Evolutionary conservation across 2,329 filamentous ascomycete species (phyloP).

Genomic region (Ciborinia camelliae): DNA sequence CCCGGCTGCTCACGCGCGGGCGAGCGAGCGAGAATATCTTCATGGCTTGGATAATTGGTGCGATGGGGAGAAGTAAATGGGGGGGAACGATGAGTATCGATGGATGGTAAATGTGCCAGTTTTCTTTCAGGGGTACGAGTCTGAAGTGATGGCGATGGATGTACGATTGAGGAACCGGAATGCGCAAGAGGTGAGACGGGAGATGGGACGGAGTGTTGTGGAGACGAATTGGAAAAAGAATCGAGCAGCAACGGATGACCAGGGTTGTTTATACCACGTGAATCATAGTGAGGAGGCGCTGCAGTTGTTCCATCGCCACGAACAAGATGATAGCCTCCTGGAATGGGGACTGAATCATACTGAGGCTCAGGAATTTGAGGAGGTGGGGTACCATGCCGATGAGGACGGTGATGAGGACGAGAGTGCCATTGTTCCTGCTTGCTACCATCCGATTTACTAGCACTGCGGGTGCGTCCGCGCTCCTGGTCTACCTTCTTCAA

Average conservation of each 20-base stretch:
- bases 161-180: neutral
- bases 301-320: conserved; percentile 31
- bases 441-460: neutral
- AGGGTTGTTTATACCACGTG: conserved; percentile 24
- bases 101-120: neutral
- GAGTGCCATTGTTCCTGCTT: neutral
- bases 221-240: conserved; percentile 20
- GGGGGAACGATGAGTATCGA: neutral
- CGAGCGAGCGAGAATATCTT: conserved; percentile 35
- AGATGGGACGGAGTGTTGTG: conserved; percentile 15
- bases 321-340: conserved; percentile 35
- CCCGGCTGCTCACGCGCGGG: conserved; percentile 30
- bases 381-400: conserved; percentile 15
- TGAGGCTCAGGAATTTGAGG: conserved; percentile 27
- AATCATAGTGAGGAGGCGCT: conserved; percentile 33
- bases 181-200: conserved; percentile 2
- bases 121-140: neutral
- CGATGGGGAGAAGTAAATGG: conserved; percentile 16
- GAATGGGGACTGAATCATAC: conserved; percentile 37
- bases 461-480: neutral
- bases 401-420: conserved; percentile 25
- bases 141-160: neutral
- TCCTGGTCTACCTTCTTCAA: neutral
- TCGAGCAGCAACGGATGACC: conserved; percentile 17
- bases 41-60: conserved; percentile 25